These are phyloP conservation scores for Starmera dryadoides DNA, from an alignment of 805 yeast genomes.

Conservation along the genomic window DNA sequence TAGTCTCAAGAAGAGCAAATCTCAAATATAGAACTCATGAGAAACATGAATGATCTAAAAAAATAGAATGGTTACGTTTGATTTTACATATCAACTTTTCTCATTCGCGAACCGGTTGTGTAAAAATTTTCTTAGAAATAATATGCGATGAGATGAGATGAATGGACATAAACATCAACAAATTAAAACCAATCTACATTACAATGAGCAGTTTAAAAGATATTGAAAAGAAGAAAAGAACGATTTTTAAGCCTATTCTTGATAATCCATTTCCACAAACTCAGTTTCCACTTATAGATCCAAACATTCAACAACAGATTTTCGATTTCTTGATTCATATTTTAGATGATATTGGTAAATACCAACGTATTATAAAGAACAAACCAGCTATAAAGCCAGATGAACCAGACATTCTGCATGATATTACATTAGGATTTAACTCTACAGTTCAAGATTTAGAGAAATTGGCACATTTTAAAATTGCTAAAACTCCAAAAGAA, in stretches of 20 bases:
- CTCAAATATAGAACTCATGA: too few species aligned
- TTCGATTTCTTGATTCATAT: constrained; percentile 28
- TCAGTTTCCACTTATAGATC: constrained; percentile 35
- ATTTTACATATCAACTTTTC: too few species aligned
- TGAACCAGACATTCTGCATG: constrained; percentile 8
- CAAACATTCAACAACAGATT: constrained; percentile 28
- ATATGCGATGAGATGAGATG: too few species aligned
- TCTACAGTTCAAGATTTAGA: constrained; percentile 43
- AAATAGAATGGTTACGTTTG: too few species aligned
- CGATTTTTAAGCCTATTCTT: constrained; percentile 56
- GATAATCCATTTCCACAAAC: constrained; percentile 56
- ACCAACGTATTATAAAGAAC: constrained; percentile 13
- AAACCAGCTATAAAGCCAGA: constrained; percentile 4
- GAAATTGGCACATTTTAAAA: constrained; percentile 25
- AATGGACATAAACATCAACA: too few species aligned
- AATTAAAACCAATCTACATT: too few species aligned
- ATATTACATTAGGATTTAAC: constrained; percentile 47
- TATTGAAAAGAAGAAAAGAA: constrained; percentile 41
- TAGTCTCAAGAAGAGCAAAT: too few species aligned
- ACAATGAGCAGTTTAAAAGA: constrained; percentile 35
- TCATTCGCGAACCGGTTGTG: too few species aligned
- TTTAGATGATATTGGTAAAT: constrained; percentile 25
- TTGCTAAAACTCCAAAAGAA: constrained; percentile 2
- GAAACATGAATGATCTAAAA: too few species aligned
- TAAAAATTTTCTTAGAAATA: too few species aligned